Evolutionary conservation across 306 rosid species (phyloP), one percentile per base, ranked within the genome.

Genomic region (Ormosia semicastrata): DNA sequence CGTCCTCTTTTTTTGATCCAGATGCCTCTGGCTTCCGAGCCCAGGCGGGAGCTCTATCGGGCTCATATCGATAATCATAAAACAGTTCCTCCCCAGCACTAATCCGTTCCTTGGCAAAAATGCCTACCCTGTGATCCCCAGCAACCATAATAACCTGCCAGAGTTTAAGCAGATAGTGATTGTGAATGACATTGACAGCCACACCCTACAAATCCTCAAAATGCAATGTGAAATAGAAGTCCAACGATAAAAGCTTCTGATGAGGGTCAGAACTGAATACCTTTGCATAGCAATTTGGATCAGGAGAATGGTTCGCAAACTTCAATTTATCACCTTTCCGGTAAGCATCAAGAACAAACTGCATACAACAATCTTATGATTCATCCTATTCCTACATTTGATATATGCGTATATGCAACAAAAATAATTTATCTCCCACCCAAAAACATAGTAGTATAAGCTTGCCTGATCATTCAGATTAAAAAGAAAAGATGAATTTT

Each of bases 1-100:
- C 89, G 0, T 96, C 99, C 36, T 96, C 98, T 69, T 91, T 96
- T 81, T 89, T 92, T 0, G 97, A 88, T 73, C 98, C 98, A 5
- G 92, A 79, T 59, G 94, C 91, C 87, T 93, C 99, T 0, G 95
- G 98, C 88, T 92, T 92, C 76, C 94, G 86, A 24, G 99, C 99
- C 99, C 99, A 95, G 14, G 94, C 99, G 13, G 99, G 99, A 77
- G 99, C 99, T 78, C 97, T 90, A 74, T 95, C 99, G 0, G 99
- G 96, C 75, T 95, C 99, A 47, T 95, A 95, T 62, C 99, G 97
- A 80, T 93, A 95, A 81, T 95, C 99, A 70, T 95, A 95, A 83
- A 95, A 95, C n/a, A 95, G 96, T 82, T 95, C 99, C 84, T 95
- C 99, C 17, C 99, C 99, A 1, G 98, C 92, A 69, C 88, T 64